Base-by-base conservation (phyloP, 306 rosid species). In the Castanea sativa region DNA sequence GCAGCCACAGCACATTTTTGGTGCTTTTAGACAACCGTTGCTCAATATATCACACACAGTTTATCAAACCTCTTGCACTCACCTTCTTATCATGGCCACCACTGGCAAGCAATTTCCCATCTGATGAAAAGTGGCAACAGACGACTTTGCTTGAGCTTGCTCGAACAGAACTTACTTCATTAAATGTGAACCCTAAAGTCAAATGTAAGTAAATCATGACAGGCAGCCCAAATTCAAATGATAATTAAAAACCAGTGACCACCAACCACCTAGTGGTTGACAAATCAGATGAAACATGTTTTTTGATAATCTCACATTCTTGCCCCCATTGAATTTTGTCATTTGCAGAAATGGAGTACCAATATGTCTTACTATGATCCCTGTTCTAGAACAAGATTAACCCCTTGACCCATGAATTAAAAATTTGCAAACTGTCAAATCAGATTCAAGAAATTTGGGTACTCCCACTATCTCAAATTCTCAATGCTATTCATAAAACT, bases 1-100 rank as follows among this genome's bases (percentile, higher is more conserved):
- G 73, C 57, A 75, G 71, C 55, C 52, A 49, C 53, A 75, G 55
- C 76, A 69, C 56, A 56, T 41, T n/a, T 56, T 52, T 7, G 14
- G 2, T 27, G 63, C 53, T 55, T 58, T 73, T 75, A 18, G 69
- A 43, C 27, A 71, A 60, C 6, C 19, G 18, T 25, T 60, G 67
- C 67, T 21, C 23, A 16, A 65, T 32, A 18, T 10, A 65, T 65
- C 43, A 65, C 45, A 30, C 18, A 30, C 0, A 30, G 33, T 63
- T 45, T 51, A 56, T 57, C 20, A 4, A 49, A 32, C 16, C 30
- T 70, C 63, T 60, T 74, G 41, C 18, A 49, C 90, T 76, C 76
- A 90, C 99, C 94, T 90, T 96, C 84, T 96, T 96, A 83, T 96
- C 99, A 78, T 96, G 99, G 71, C 99, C 98, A 69, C 99, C 99